Base-by-base conservation (phyloP, 2,329 filamentous ascomycete genomes). In the Penicillium paneum region DNA sequence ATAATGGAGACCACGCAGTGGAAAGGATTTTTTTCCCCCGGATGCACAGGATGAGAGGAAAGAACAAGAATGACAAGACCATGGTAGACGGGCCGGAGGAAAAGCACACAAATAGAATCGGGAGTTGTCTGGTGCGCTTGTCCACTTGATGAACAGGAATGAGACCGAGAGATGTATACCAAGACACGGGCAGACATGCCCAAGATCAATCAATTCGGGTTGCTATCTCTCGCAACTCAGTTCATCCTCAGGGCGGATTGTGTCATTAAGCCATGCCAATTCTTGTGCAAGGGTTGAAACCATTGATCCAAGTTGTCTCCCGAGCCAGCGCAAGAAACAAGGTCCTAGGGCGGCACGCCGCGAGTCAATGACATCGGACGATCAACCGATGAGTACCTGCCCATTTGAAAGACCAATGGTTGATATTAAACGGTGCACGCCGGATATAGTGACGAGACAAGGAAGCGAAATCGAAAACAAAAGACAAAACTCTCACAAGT, bases 401-500 rank as follows among this genome's bases (percentile, higher is more conserved):
- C 50, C 39, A 38, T 51, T 49, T 50, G 53, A 56, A 55, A 31
- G 36, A 54, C 51, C 44, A 61, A 49, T 48, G 40, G 47, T 54
- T 61, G 52, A 49, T 58, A 64, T 64, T 64, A 64, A 56, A 56
- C 50, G 55, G 42, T 41, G 53, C 44, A 63, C 54, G 55, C 45
- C 58, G 51, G 50, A 54, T 58, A 55, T 61, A 55, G 48, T 57
- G 59, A 54, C 44, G 52, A 56, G 57, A 55, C 45, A 48, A 55
- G 55, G 49, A 55, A 55, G 52, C 42, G 58, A 55, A 52, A 54
- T 48, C 44, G 48, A 54, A 56, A 61, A 60, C 39, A 57, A 41
- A 64, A 55, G 52, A 58, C 49, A 63, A 49, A 58, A 54, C 61
- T 58, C 60, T 62, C 57, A 64, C 55, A 67, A 64, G 60, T 70